Conservation (phyloP, 805 yeast genomes). For the Saccharomycopsis selenospora region DNA sequence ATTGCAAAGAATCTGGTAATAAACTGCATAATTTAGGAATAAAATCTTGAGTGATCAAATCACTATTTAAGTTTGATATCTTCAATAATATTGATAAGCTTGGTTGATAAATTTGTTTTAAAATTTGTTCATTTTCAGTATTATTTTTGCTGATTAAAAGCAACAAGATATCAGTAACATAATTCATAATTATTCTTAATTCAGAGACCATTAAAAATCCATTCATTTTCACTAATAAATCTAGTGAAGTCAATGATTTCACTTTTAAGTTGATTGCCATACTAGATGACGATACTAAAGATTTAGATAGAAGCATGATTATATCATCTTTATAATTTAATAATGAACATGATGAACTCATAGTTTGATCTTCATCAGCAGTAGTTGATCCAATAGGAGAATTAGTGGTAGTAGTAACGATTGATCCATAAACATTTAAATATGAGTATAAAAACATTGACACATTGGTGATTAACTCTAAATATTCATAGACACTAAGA, state of each 20-base stretch:
- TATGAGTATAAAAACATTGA: slow-evolving; percentile 52
- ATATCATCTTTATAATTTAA: slow-evolving; percentile 55
- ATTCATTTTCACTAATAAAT: slow-evolving; percentile 44
- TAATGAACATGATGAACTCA: slow-evolving; percentile 32
- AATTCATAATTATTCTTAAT: slow-evolving; percentile 52
- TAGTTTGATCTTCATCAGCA: slow-evolving; percentile 5
- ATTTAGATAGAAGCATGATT: slow-evolving; percentile 57
- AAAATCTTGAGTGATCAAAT: slow-evolving; percentile 13
- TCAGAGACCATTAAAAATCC: slow-evolving; percentile 49
- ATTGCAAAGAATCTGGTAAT: slow-evolving; percentile 5
- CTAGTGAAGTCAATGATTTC: slow-evolving; percentile 56
- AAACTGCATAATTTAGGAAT: slow-evolving; percentile 15
- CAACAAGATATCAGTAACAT: slow-evolving; percentile 56
- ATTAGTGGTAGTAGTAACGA: neutral
- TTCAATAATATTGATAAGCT: slow-evolving; percentile 7
- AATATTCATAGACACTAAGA: slow-evolving; percentile 48
- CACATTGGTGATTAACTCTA: slow-evolving; percentile 51
- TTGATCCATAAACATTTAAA: slow-evolving; percentile 33
- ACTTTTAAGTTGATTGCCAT: slow-evolving; percentile 65
- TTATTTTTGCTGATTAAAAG: slow-evolving; percentile 26
- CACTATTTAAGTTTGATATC: slow-evolving; percentile 10
- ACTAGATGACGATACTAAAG: slow-evolving; percentile 58
- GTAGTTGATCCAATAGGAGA: neutral
- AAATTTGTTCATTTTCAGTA: slow-evolving; percentile 2
- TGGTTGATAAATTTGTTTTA: slow-evolving; percentile 10